phyloP scores from a whole-genome alignment of 2,329 filamentous ascomycete genomes.

The Berkeleyomyces rouxiae region DNA sequence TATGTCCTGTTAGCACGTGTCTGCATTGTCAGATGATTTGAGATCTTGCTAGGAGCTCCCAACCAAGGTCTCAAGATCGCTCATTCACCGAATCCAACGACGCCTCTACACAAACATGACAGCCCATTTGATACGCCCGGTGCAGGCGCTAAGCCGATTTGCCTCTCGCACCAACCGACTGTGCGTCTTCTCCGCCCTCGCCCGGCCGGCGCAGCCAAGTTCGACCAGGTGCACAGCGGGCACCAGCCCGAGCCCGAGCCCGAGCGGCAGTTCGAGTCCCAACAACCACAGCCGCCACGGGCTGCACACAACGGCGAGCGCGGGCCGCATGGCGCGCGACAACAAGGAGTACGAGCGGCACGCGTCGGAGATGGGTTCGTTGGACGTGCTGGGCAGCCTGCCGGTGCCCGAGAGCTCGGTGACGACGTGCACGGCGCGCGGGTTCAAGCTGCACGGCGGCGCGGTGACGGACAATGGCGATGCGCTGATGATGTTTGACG shows the following conservation, averaged over 20 bases:
- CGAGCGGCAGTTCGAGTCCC: not conserved
- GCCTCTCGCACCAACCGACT: not conserved
- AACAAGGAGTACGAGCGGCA: not conserved
- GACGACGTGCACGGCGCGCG: conserved; percentile 64
- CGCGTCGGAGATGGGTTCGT: conserved; percentile 16
- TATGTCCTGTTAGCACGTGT: not conserved
- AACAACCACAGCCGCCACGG: conserved; percentile 13
- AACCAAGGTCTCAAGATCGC: not conserved
- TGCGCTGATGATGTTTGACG: conserved; percentile 64
- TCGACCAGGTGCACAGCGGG: too few relatives aligned
- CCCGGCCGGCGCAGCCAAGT: too few relatives aligned
- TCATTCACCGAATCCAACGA: not conserved
- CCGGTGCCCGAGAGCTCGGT: conserved; percentile 67
- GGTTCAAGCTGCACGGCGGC: conserved; percentile 77
- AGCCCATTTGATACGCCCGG: not conserved
- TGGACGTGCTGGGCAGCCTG: conserved; percentile 64
- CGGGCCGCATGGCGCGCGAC: not conserved
- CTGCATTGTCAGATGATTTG: not conserved
- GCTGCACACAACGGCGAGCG: too few relatives aligned
- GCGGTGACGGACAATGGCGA: conserved; percentile 49
- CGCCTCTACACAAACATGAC: not conserved
- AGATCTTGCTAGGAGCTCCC: not conserved
- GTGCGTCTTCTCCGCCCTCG: not conserved
- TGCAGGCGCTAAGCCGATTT: not conserved
- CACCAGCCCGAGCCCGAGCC: not conserved